These are phyloP conservation scores for Mycena citricolor DNA, from an alignment of 1,284 basidiomycete species.

Conservation along the genomic window DNA sequence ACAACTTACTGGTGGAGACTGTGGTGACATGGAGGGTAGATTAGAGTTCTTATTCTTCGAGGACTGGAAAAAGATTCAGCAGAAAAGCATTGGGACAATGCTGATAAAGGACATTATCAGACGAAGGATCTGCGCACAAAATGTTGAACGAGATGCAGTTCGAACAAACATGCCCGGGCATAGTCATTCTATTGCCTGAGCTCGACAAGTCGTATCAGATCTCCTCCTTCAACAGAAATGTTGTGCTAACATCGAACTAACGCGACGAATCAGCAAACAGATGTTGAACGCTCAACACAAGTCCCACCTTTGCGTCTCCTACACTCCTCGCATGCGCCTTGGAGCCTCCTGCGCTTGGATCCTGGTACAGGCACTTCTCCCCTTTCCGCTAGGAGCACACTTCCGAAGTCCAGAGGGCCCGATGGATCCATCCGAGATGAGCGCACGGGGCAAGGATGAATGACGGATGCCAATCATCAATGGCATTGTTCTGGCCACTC, in stretches of 20 bases:
- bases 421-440: too few species aligned
- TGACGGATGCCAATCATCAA: too few species aligned
- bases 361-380: slow-evolving; percentile 11
- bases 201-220: neutral
- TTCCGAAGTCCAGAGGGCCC: too few species aligned
- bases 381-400: too few species aligned
- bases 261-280: neutral
- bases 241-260: slow-evolving; percentile 6
- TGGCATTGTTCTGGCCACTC: neutral
- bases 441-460: too few species aligned
- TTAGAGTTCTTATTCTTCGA: neutral
- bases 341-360: slow-evolving; percentile 16
- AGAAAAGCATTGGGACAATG: neutral
- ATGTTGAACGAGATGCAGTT: slow-evolving; percentile 20
- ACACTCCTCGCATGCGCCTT: slow-evolving; percentile 19
- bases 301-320: slow-evolving; percentile 18
- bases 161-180: slow-evolving; percentile 15
- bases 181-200: slow-evolving; percentile 18
- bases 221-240: neutral
- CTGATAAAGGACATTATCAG: slow-evolving; percentile 1
- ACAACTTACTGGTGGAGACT: neutral
- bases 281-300: neutral
- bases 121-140: slow-evolving; percentile 8
- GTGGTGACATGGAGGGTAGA: neutral
- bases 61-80: too few species aligned